Conservation (phyloP, 208 protist species). For the Angomonas ambiguus region DNA sequence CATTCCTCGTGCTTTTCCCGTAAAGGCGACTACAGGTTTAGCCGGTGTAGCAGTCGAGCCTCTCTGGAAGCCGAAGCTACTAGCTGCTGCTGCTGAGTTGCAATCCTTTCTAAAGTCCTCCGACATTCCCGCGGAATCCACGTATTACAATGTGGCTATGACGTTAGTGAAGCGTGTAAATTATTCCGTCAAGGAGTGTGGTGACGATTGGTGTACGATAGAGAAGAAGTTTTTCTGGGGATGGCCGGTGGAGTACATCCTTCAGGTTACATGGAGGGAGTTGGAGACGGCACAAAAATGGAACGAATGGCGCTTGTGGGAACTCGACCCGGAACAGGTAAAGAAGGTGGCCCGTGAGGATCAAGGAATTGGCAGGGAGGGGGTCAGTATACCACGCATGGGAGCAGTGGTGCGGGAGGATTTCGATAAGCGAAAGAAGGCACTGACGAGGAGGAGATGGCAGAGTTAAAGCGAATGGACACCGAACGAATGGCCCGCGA, state of each 20-base stretch:
- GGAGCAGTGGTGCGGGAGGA: conserved; percentile 90
- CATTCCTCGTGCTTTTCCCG: conserved; percentile 88
- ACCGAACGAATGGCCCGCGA: conserved; percentile 89
- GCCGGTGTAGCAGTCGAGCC: conserved; percentile 87
- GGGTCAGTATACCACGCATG: conserved; percentile 81
- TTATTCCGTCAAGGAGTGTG: conserved; percentile 81
- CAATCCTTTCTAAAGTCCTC: conserved; percentile 77
- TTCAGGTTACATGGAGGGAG: conserved; percentile 90
- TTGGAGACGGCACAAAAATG: conserved; percentile 90
- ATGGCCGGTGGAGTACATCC: conserved; percentile 89
- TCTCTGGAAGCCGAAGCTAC: conserved; percentile 89
- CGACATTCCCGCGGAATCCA: conserved; percentile 88
- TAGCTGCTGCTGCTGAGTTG: conserved; percentile 78
- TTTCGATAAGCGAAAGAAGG: conserved; percentile 91
- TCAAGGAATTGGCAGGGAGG: conserved; percentile 84
- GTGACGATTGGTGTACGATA: conserved; percentile 89
- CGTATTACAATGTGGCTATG: conserved; percentile 91
- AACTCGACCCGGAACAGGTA: conserved; percentile 90
- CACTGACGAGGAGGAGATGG: conserved; percentile 90
- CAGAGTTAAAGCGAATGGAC: conserved; percentile 91
- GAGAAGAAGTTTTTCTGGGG: conserved; percentile 91
- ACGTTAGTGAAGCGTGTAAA: conserved; percentile 89
- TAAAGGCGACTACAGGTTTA: conserved; percentile 87
- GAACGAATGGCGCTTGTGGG: conserved; percentile 92
- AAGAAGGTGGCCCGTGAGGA: conserved; percentile 89